A percentile compares a stretch with the other conserved stretches of the same genome.
Evolutionary conservation across 352 stramenopile species (phyloP).

Genomic region (Halophytophthora batemanensis): DNA sequence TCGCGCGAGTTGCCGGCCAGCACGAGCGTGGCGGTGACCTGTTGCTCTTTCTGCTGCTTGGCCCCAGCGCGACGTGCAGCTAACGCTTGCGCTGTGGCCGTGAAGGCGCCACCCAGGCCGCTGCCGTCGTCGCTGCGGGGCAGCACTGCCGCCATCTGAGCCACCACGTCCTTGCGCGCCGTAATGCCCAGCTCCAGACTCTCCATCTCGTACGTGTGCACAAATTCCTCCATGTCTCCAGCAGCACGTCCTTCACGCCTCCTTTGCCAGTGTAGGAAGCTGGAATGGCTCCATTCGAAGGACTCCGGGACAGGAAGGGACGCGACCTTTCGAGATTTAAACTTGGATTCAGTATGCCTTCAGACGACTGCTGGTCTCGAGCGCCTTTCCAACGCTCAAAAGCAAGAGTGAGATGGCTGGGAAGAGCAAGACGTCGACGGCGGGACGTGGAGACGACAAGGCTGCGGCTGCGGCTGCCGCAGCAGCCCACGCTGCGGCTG

Average conservation of each 20-base stretch:
- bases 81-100: constrained; percentile 44
- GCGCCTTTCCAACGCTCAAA: no score
- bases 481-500: constrained; percentile 8
- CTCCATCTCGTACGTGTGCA: constrained; percentile 78
- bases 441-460: constrained; percentile 23
- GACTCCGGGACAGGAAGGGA: constrained; percentile 10
- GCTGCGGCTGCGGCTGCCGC: constrained; percentile 11
- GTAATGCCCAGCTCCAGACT: constrained; percentile 65
- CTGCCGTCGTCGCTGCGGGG: constrained; percentile 23
- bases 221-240: constrained; percentile 58
- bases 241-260: neutral
- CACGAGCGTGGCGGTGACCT: constrained; percentile 19
- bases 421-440: constrained; percentile 21
- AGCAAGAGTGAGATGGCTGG: constrained; percentile 5
- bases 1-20: constrained; percentile 55
- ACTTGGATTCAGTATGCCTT: no score
- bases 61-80: constrained; percentile 29
- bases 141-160: constrained; percentile 48
- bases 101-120: constrained; percentile 28
- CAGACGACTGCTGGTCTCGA: no score
- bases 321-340: constrained; percentile 15
- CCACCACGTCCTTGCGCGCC: constrained; percentile 50
- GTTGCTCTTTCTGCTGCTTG: constrained; percentile 4
- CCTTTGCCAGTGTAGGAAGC: neutral
- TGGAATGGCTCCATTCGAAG: neutral